Base-by-base conservation (phyloP, 2,329 filamentous ascomycete species). In the Aplosporella prunicola region DNA sequence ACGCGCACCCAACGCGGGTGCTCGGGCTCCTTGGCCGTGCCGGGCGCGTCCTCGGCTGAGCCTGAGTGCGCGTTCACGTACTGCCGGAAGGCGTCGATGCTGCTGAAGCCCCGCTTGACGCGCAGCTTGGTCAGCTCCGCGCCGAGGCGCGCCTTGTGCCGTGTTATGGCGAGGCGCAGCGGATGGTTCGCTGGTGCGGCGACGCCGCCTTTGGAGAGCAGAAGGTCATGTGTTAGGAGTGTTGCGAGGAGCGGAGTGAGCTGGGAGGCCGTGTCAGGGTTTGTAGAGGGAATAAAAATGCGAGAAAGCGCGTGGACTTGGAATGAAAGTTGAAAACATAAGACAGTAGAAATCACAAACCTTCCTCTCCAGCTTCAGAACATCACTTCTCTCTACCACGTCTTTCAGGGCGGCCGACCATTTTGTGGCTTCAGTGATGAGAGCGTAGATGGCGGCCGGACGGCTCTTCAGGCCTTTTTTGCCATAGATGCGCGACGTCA, bases 1-100 rank as follows among this genome's bases (percentile, higher is more conserved):
- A 96, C 69, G 2, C 91, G 77, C 26, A 94, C 76, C 91, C 91
- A 98, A 37, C 91, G 77, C n/a, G 87, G 88, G 53, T 89, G 82
- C 26, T 46, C 50, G 5, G 46, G 46, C 50, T 22, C 71, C 62
- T 43, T 72, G 64, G 6, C 44, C 29, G 43, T 62, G 2, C 49
- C 47, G n/a, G 47, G 47, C 8, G 40, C 45, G 3, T 46, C 52
- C 9, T 54, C 43, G 10, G 51, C 47, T 25, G 14, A 14, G 9
- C n/a, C n/a, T n/a, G n/a, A n/a, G 15, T 53, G 50, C 20, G 64
- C 57, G 41, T 76, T 69, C 35, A 86, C 62, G 40, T 74, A 65
- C 17, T 68, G 65, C 28, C 71, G 72, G 37, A 95, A 68, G 0
- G 72, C 72, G 3, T 82, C 77, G 1, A 93, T 45, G 0, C 82